phyloP scores from a whole-genome alignment of 1,284 basidiomycete genomes.

The Apiotrichum brassicae region DNA sequence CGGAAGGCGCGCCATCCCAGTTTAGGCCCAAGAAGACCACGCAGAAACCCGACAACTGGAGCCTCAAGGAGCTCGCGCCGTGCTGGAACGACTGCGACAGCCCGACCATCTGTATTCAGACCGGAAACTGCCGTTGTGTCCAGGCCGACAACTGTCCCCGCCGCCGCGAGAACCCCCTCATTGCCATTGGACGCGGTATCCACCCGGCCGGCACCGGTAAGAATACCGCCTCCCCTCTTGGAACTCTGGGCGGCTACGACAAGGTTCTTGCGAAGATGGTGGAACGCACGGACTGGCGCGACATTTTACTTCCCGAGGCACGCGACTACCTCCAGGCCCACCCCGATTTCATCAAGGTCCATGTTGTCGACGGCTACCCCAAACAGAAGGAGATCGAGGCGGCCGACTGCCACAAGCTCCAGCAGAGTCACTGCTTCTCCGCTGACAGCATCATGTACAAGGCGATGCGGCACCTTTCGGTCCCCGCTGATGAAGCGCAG shows the following conservation, averaged over 20 bases:
- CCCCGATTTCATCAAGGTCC: constrained; percentile 38
- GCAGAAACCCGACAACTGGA: constrained; percentile 33
- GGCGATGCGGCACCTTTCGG: constrained; percentile 38
- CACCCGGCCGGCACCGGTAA: not conserved
- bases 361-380: constrained; percentile 39
- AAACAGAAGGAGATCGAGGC: constrained; percentile 34
- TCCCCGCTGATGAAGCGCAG: constrained; percentile 46
- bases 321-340: constrained; percentile 29
- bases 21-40: not conserved
- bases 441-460: constrained; percentile 45
- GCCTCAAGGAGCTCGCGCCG: constrained; percentile 33
- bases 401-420: constrained; percentile 38
- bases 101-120: constrained; percentile 46
- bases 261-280: constrained; percentile 27
- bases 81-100: constrained; percentile 47
- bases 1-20: not conserved
- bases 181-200: constrained; percentile 18
- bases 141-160: constrained; percentile 38
- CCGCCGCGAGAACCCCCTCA: constrained; percentile 32
- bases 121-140: constrained; percentile 45
- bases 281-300: constrained; percentile 32
- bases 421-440: constrained; percentile 42
- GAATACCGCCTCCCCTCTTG: constrained; percentile 22
- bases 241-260: constrained; percentile 22
- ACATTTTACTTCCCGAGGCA: constrained; percentile 41